A percentile compares a stretch with the other conserved stretches of the same genome.
These are phyloP conservation scores for Flaveria trinervia DNA, from an alignment of 129 eudicot species.

Conservation along the genomic window DNA sequence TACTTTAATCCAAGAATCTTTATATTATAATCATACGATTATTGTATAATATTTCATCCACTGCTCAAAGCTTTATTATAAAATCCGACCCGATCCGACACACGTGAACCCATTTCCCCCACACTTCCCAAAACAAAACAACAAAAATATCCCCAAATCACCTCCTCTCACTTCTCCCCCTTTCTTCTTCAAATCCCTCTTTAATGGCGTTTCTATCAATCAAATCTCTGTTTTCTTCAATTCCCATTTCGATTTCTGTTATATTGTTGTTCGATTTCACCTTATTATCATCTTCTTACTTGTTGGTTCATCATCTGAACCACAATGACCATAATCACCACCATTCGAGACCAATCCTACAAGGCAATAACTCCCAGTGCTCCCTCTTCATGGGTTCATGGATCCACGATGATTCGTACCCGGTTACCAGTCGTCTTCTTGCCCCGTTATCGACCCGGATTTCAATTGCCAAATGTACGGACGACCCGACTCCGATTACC, in stretches of 20 bases:
- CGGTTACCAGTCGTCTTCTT: slow-evolving; percentile 56
- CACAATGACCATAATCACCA: slow-evolving; percentile 44
- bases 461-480: slow-evolving; percentile 85
- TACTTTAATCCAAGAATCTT: neutral
- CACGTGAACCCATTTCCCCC: slow-evolving; percentile 36
- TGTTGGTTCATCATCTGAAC: slow-evolving; percentile 40
- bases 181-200: slow-evolving; percentile 27
- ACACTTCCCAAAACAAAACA: slow-evolving; percentile 32
- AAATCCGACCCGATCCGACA: slow-evolving; percentile 41
- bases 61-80: neutral
- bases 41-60: neutral
- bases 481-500: slow-evolving; percentile 85
- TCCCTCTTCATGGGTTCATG: slow-evolving; percentile 70
- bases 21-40: neutral
- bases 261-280: slow-evolving; percentile 17
- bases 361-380: slow-evolving; percentile 56
- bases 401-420: slow-evolving; percentile 72
- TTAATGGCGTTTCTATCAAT: slow-evolving; percentile 41
- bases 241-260: neutral
- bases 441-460: slow-evolving; percentile 71
- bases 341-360: slow-evolving; percentile 52
- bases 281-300: slow-evolving; percentile 39
- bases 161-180: slow-evolving; percentile 21
- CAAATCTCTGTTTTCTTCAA: neutral
- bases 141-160: slow-evolving; percentile 27